Conservation (phyloP, 495 filamentous ascomycete genomes). For the Cercophora sp. region DNA sequence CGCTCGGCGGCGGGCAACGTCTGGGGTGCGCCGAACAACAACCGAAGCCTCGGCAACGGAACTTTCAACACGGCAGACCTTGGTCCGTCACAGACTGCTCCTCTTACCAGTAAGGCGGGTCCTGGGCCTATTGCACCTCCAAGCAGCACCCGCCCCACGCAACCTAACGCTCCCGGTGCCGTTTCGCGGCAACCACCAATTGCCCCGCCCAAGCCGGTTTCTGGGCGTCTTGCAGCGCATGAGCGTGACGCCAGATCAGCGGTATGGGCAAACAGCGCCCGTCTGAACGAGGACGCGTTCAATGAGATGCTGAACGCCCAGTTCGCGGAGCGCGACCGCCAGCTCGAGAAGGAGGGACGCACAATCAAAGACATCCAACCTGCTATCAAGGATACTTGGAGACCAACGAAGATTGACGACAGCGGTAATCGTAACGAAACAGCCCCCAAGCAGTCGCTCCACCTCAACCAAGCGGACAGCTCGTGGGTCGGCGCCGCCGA, state of each 20-base stretch:
- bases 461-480: slow-evolving; percentile 23
- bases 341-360: slow-evolving; percentile 26
- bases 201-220: slow-evolving; percentile 31
- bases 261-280: slow-evolving; percentile 19
- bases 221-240: not conserved
- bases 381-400: slow-evolving; percentile 62
- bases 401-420: slow-evolving; percentile 50
- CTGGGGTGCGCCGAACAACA: slow-evolving; percentile 70
- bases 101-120: slow-evolving; percentile 28
- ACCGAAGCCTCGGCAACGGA: slow-evolving; percentile 72
- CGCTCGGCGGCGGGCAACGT: slow-evolving; percentile 55
- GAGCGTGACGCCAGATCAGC: slow-evolving; percentile 14
- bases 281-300: slow-evolving; percentile 24
- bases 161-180: not conserved
- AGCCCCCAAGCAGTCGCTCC: slow-evolving; percentile 21
- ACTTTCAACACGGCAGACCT: slow-evolving; percentile 68
- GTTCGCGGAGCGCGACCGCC: slow-evolving; percentile 25
- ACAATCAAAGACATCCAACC: slow-evolving; percentile 34
- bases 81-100: slow-evolving; percentile 38
- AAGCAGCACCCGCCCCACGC: slow-evolving; percentile 11
- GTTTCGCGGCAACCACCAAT: slow-evolving; percentile 34
- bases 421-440: slow-evolving; percentile 27
- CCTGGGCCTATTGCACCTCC: slow-evolving; percentile 45
- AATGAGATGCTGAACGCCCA: slow-evolving; percentile 22
- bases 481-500: slow-evolving; percentile 22